Base-by-base conservation (phyloP, 192 early-diverging fungal genomes). In the Gonapodya prolifera region DNA sequence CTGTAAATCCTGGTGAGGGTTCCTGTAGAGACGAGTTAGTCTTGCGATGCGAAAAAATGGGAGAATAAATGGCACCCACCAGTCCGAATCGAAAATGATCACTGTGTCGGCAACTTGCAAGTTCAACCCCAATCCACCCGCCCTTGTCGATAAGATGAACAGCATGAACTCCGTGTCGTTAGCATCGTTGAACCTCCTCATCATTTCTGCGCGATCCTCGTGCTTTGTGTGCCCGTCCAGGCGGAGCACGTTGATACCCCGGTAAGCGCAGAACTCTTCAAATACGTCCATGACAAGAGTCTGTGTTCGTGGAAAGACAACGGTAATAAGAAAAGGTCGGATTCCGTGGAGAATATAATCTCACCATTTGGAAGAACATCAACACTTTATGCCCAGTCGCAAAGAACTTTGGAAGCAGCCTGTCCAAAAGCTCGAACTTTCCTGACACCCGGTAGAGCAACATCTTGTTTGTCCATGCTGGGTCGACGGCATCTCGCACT, bases 51-150 rank as follows among this genome's bases (percentile, higher is more conserved):
- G n/a, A 33, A 70, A 16, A 75, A n/a, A 80, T 1, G 70, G 77
- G 35, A 75, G 71, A 23, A 61, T 23, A 61, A 61, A 61, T 23
- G 45, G 70, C 2, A 78, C 81, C 83, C 83, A 92, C 96, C 96
- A 99, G 83, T 99, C 98, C 28, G 92, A 94, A 84, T 99, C 98
- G 80, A 94, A 99, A 78, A 98, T 96, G 69, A 99, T 92, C 30
- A 99, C 98, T 0, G 98, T 99, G 82, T 98, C 98, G 18, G 98
- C 96, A 18, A 94, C 91, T 82, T 97, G 96, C 82, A 98, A 84
- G 79, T 98, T 98, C 32, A 98, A 85, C 80, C 97, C 97, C 70
- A 97, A 86, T 75, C 98, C 98, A 81, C 98, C 98, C 35, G 98
- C 96, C 69, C 95, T 86, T 1, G 98, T 99, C 86, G 93, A 95